Evolutionary conservation across 139 green algal genomes (phyloP), one percentile per base, ranked within the genome.

Genomic region (Zygnema cylindricum): DNA sequence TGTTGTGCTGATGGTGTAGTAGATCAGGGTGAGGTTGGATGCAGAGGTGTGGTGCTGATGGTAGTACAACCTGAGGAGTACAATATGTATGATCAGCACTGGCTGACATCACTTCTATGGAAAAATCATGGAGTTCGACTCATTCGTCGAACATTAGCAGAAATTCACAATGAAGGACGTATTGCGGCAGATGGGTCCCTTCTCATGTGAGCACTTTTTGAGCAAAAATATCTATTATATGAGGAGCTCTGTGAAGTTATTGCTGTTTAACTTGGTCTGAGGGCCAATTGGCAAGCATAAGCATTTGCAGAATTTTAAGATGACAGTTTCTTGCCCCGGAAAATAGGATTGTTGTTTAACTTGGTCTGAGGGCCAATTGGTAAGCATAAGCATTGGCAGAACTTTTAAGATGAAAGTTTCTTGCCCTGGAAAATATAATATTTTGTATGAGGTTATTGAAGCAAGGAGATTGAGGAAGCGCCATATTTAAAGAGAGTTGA

Each of bases 1-100:
- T 73, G 57, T 73, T n/a, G 22, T 21, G 21, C 22, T 81, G 22
- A 23, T 21, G 42, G 73, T 81, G 73, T 21, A 21, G 22, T 81
- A 21, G 21, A 73, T 21, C 23, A 21, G 21, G 73, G 21, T 83
- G n/a, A n/a, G n/a, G n/a, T n/a, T n/a, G n/a, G 2, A 21, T 2
- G 55, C 84, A 89, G 88, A 0, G 90, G 87, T 0, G 93, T 95
- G 3, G 93, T 98, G 75, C 82, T 99, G 35, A 96, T 99, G 90
- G 93, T 99, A 36, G 97, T 99, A 69, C 96, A 99, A 85, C 95
- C 95, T 0, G 93, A 93, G 3, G 97, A 99, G 92, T 84, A 93
- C 0, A 99, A 99, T 88, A 92, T 95, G 43, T 98, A 96, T 77
- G 96, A 99, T 88, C 97, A 99, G 93, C 94, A 92, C 91, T 94